Conservation (phyloP, 2,329 filamentous ascomycete species). For the Aphanocladium album region DNA sequence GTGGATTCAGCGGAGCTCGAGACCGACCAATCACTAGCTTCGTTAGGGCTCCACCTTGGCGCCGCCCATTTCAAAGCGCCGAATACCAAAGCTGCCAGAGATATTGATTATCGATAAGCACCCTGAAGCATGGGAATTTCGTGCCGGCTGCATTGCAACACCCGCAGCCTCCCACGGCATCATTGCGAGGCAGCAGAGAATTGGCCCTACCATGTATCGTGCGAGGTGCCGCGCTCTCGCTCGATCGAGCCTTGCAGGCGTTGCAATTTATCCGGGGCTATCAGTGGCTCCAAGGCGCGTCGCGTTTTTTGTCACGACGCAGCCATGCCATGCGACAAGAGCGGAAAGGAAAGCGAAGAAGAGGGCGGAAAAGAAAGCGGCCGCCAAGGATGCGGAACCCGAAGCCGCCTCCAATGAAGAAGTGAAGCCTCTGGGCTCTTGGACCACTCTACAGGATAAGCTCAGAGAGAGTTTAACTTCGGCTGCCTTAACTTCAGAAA, state of each 20-base stretch:
- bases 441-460: not conserved
- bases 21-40: not conserved
- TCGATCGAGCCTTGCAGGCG: not conserved
- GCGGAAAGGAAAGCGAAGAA: not conserved
- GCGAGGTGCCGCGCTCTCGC: not conserved
- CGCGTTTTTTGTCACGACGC: slow-evolving; percentile 4
- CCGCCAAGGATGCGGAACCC: not conserved
- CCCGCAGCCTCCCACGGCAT: not conserved
- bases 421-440: not conserved
- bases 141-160: not conserved
- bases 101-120: slow-evolving; percentile 6
- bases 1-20: slow-evolving; percentile 3
- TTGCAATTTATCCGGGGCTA: not conserved
- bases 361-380: not conserved
- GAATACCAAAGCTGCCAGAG: not conserved
- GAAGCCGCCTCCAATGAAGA: not conserved
- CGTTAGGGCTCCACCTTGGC: not conserved
- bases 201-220: slow-evolving; percentile 1
- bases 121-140: not conserved
- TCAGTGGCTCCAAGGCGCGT: not conserved
- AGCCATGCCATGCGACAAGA: not conserved
- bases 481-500: not conserved
- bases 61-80: not conserved
- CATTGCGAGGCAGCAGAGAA: not conserved
- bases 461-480: not conserved